Evolutionary conservation across 2,329 filamentous ascomycete species (phyloP).

Genomic region (Diatrype stigma): DNA sequence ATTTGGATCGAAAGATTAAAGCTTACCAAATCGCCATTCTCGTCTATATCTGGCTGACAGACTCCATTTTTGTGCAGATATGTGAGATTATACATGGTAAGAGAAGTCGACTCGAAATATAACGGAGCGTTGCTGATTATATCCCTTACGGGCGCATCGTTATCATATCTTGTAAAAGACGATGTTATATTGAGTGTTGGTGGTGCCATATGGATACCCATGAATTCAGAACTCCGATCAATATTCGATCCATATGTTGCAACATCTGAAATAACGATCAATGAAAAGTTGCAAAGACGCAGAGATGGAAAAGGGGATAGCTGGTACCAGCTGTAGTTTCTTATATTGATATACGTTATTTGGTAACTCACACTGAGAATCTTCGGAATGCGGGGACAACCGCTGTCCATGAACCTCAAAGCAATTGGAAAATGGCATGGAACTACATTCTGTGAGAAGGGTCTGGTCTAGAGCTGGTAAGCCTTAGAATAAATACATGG

Average conservation of each 20-base stretch:
- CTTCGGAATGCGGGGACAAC: too few relatives aligned
- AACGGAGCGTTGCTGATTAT: neutral
- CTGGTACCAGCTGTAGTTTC: too few relatives aligned
- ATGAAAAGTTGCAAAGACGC: too few relatives aligned
- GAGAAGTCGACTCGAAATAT: neutral
- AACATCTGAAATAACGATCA: neutral
- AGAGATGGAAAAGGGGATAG: too few relatives aligned
- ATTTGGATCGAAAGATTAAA: neutral
- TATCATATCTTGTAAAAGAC: constrained; percentile 4
- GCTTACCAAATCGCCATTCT: neutral
- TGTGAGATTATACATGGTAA: neutral
- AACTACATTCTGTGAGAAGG: too few relatives aligned
- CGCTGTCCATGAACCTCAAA: too few relatives aligned
- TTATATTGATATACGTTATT: too few relatives aligned
- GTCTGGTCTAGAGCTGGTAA: neutral
- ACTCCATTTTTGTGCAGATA: neutral
- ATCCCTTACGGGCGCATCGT: constrained; percentile 8
- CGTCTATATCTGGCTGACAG: neutral
- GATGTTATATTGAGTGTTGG: neutral
- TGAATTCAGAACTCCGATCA: neutral
- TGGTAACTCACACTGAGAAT: too few relatives aligned
- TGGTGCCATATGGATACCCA: neutral
- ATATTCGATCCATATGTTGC: neutral
- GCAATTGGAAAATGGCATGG: too few relatives aligned
- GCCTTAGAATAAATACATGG: neutral